A percentile compares a stretch with the other conserved stretches of the same genome.
Conservation (phyloP, 164 flowering plant genomes). For the Magnolia changhungtana region DNA sequence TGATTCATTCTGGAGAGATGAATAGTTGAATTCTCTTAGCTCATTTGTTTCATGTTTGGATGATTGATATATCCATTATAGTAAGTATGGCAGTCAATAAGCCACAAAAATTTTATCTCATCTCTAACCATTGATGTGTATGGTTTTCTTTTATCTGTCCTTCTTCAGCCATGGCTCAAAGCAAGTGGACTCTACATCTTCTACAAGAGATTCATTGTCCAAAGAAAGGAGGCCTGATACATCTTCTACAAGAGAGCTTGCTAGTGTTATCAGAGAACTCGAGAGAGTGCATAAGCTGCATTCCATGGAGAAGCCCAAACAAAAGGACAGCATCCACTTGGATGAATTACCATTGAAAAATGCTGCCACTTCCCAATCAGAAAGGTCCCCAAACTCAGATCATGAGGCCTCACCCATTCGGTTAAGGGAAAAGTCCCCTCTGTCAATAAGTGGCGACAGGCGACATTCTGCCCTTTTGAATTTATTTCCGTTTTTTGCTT, state of each 20-base stretch:
- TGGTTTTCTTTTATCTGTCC: background rate
- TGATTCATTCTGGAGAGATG: background rate
- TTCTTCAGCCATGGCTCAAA: constrained; percentile 38
- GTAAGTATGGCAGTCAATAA: too few species aligned
- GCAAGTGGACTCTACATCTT: constrained; percentile 37
- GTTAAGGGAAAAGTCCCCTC: constrained; percentile 58
- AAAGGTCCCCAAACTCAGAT: constrained; percentile 47
- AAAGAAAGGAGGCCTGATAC: constrained; percentile 36
- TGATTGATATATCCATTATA: background rate
- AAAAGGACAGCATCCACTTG: constrained; percentile 33
- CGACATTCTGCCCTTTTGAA: constrained; percentile 23
- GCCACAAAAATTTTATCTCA: background rate
- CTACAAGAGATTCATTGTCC: constrained; percentile 32
- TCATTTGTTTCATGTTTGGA: background rate
- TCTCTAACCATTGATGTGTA: background rate
- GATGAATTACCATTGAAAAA: constrained; percentile 30
- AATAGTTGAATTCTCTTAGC: background rate
- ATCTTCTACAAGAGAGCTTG: constrained; percentile 29
- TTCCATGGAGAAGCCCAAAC: constrained; percentile 35
- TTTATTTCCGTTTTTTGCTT: too few species aligned
- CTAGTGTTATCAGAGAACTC: constrained; percentile 21
- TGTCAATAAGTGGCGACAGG: constrained; percentile 56
- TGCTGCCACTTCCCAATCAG: constrained; percentile 13
- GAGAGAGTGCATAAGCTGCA: constrained; percentile 34
- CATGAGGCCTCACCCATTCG: constrained; percentile 47